Evolutionary conservation across 495 filamentous ascomycete genomes (phyloP).

Genomic region (Rostrohypoxylon terebratum): DNA sequence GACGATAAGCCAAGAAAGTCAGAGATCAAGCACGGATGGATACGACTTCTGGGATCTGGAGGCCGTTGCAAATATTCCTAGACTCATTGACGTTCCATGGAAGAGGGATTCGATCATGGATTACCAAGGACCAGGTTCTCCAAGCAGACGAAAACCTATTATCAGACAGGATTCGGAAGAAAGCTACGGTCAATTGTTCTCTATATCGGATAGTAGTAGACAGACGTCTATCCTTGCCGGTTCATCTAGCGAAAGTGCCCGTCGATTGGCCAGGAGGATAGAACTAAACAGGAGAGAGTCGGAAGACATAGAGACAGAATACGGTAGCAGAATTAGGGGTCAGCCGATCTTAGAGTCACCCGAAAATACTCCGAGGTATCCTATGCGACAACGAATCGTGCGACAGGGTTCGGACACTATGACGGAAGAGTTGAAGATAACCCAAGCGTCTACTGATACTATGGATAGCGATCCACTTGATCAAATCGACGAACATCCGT

Average conservation of each 20-base stretch:
- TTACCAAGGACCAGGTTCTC: slow-evolving; percentile 45
- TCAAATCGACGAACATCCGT: slow-evolving; percentile 13
- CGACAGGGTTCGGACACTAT: slow-evolving; percentile 53
- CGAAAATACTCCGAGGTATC: slow-evolving; percentile 25
- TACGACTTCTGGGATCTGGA: slow-evolving; percentile 70
- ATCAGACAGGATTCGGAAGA: slow-evolving; percentile 80
- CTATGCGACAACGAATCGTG: slow-evolving; percentile 40
- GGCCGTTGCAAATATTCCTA: slow-evolving; percentile 57
- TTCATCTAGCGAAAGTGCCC: slow-evolving; percentile 51
- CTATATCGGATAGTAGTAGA: slow-evolving; percentile 73
- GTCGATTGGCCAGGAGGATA: slow-evolving; percentile 35
- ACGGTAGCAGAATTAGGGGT: slow-evolving; percentile 54
- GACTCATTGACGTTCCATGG: slow-evolving; percentile 56
- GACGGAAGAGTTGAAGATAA: slow-evolving; percentile 59
- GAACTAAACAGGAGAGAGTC: slow-evolving; percentile 33
- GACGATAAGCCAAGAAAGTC: slow-evolving; percentile 53
- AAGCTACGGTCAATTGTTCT: slow-evolving; percentile 81
- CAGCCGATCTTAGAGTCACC: slow-evolving; percentile 51
- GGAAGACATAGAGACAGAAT: slow-evolving; percentile 48
- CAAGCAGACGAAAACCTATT: slow-evolving; percentile 54
- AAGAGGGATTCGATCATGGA: slow-evolving; percentile 49
- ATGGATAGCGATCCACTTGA: slow-evolving; percentile 44
- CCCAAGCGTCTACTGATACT: slow-evolving; percentile 58
- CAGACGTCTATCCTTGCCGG: slow-evolving; percentile 55
- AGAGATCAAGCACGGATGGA: slow-evolving; percentile 62